Evolutionary conservation across 2,329 filamentous ascomycete species (phyloP).

Genomic region (Xylaria sp.): DNA sequence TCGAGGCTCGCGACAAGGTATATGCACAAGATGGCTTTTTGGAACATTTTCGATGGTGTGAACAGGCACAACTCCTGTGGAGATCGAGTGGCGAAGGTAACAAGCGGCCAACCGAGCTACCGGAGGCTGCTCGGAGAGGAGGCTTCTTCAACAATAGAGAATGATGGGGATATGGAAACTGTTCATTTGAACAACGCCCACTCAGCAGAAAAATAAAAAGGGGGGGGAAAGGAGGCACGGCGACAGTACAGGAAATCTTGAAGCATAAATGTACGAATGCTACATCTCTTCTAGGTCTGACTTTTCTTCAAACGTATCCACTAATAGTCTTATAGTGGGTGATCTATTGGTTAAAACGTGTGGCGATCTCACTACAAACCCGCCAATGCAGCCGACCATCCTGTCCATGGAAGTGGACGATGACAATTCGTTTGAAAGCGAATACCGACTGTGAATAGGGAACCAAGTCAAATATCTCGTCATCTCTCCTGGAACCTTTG

Average conservation of each 20-base stretch:
- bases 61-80: conserved; percentile 51
- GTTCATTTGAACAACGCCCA: neutral
- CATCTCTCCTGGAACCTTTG: conserved; percentile 44
- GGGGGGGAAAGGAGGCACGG: neutral
- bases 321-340: conserved; percentile 3
- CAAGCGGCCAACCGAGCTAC: conserved; percentile 30
- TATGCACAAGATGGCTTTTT: conserved; percentile 50
- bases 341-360: neutral
- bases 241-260: neutral
- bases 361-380: neutral
- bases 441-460: conserved; percentile 40
- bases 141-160: conserved; percentile 35
- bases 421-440: conserved; percentile 29
- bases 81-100: conserved; percentile 32
- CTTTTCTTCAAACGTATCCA: neutral
- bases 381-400: neutral
- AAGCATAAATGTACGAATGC: neutral
- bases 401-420: conserved; percentile 2
- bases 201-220: neutral
- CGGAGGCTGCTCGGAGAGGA: conserved; percentile 34
- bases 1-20: conserved; percentile 37
- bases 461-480: conserved; percentile 46
- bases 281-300: neutral
- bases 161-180: conserved; percentile 19
- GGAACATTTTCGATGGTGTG: conserved; percentile 52